These are phyloP conservation scores for Curvularia verruculosa DNA, from an alignment of 2,329 filamentous ascomycete species.

Conservation along the genomic window DNA sequence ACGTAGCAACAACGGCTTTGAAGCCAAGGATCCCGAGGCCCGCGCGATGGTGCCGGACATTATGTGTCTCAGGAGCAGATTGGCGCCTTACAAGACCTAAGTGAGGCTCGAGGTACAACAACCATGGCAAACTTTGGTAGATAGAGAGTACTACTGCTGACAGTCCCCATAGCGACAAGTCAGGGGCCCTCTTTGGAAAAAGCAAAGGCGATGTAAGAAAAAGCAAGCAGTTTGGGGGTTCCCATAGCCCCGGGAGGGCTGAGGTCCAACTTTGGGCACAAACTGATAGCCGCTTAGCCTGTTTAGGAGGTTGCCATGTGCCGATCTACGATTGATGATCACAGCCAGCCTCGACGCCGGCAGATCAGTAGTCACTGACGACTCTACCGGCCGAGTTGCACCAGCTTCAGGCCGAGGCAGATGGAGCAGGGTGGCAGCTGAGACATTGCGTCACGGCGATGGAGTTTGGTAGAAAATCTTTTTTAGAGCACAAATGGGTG, in stretches of 20 bases:
- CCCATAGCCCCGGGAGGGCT: not conserved
- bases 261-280: conserved; percentile 2
- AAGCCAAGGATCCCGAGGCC: not conserved
- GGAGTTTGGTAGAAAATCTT: not conserved
- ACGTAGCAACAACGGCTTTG: conserved; percentile 11
- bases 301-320: conserved; percentile 4
- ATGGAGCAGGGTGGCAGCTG: not conserved
- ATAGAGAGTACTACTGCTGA: not conserved
- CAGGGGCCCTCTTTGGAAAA: not conserved
- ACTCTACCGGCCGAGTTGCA: not conserved
- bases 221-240: not conserved
- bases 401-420: not conserved
- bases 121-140: not conserved
- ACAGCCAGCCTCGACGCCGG: not conserved
- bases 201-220: not conserved
- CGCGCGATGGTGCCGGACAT: not conserved
- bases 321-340: conserved; percentile 9
- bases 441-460: not conserved
- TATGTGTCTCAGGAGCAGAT: not conserved
- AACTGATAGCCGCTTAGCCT: not conserved
- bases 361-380: not conserved
- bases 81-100: not conserved
- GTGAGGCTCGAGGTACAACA: not conserved
- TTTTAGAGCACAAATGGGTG: not conserved
- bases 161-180: not conserved